These are phyloP conservation scores for Cucurbita moschata DNA, from an alignment of 306 rosid species.

Conservation along the genomic window DNA sequence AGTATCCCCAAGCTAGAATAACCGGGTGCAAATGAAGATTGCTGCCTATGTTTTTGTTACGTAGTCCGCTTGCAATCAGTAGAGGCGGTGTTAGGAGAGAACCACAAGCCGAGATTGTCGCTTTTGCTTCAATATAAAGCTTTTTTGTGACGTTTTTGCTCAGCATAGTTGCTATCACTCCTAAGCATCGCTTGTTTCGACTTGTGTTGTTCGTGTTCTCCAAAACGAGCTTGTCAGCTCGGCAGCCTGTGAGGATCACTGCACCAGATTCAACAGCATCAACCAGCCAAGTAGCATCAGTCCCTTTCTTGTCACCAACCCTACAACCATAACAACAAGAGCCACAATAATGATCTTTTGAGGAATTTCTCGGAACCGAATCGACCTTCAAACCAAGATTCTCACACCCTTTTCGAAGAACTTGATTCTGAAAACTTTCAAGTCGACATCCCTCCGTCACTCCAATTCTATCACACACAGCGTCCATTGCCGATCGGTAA, in stretches of 20 bases:
- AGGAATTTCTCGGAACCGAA: slow-evolving; percentile 48
- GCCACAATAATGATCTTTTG: slow-evolving; percentile 70
- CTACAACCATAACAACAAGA: slow-evolving; percentile 70
- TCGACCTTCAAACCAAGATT: slow-evolving; percentile 53
- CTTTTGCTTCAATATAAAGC: slow-evolving; percentile 61
- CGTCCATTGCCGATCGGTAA: slow-evolving; percentile 64
- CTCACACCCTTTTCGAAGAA: slow-evolving; percentile 65
- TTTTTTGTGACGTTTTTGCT: slow-evolving; percentile 38
- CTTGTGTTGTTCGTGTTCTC: slow-evolving; percentile 22
- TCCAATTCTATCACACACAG: slow-evolving; percentile 60
- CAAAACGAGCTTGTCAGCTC: slow-evolving; percentile 54
- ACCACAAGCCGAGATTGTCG: slow-evolving; percentile 69
- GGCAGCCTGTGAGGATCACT: slow-evolving; percentile 67
- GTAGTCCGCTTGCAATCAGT: slow-evolving; percentile 60
- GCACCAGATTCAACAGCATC: slow-evolving; percentile 69
- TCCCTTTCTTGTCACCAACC: slow-evolving; percentile 62
- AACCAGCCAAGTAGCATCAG: slow-evolving; percentile 67
- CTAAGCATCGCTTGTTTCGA: slow-evolving; percentile 39
- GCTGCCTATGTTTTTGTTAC: slow-evolving; percentile 57
- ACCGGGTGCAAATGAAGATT: slow-evolving; percentile 83
- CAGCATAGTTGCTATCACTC: slow-evolving; percentile 43
- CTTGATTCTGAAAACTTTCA: slow-evolving; percentile 57
- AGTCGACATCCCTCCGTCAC: slow-evolving; percentile 36
- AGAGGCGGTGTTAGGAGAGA: slow-evolving; percentile 64
- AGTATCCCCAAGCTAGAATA: slow-evolving; percentile 62